Evolutionary conservation across 2,329 filamentous ascomycete species (phyloP), one percentile per base, ranked within the genome.

Genomic region (Aspergillus thermomutatus): DNA sequence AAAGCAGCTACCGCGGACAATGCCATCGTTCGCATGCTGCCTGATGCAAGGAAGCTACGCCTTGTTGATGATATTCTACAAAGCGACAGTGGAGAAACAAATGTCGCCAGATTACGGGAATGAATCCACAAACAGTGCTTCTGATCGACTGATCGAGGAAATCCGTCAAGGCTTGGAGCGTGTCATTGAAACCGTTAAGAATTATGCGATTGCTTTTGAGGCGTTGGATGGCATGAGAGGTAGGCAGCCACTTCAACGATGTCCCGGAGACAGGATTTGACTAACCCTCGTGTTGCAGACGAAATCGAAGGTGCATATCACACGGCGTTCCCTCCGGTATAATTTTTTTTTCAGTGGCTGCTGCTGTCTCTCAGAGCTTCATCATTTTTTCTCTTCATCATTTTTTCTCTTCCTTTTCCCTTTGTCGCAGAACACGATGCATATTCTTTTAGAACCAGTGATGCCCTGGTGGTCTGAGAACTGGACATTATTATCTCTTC

Each of bases 41-140:
- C 68, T 77, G 7, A 78, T 79, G 75, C 77, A 79, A 59, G 73
- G 74, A 43, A 78, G 76, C 57, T 79, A 79, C 56, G 75, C 76
- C 4, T 70, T 79, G 68, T 64, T 79, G 17, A 79, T 79, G 76
- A 67, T 78, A 7, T 77, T 72, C 53, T 76, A 76, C 60, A 77
- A 76, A 56, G 70, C 72, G 9, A 70, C 72, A 11, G 69, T 75
- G n/a, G 66, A 69, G 49, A 74, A 72, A 41, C 67, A 72, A 26
- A 52, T 67, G 6, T 65, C 66, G 1, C 64, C 64, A 1, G 68
- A 68, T 10, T 60, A 60, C 10, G 61, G 62, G 9, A 63, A 55
- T 54, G 66, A 68, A 3, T 49, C 55, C 9, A 54, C 60, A 3
- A 60, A 59, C 6, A 66, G 64, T 48, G 62, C 72, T 0, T 65